Percentiles rank a stretch among this genome's conserved stretches.
These are phyloP conservation scores for Leptomonas pyrrhocoris DNA, from an alignment of 208 protist genomes.

Conservation along the genomic window DNA sequence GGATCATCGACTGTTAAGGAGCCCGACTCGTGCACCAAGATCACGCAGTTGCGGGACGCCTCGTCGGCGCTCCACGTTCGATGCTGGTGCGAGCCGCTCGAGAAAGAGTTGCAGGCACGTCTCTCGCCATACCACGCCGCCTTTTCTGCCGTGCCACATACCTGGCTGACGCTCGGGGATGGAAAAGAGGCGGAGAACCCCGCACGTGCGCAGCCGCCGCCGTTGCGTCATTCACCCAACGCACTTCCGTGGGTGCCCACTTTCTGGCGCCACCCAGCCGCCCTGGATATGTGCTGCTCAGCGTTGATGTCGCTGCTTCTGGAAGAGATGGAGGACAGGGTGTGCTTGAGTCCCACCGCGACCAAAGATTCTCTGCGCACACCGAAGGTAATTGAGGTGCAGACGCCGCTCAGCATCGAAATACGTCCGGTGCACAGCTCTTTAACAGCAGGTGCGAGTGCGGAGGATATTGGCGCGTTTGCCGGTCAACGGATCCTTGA, in stretches of 20 bases:
- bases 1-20: neutral
- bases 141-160: constrained; percentile 13
- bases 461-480: constrained; percentile 5
- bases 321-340: constrained; percentile 9
- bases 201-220: neutral
- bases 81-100: constrained; percentile 27
- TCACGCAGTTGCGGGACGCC: neutral
- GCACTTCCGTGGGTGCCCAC: constrained; percentile 26
- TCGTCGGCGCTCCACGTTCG: neutral
- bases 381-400: neutral
- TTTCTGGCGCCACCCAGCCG: constrained; percentile 62
- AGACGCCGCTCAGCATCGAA: neutral
- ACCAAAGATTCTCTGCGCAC: no score
- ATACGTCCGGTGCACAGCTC: neutral
- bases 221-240: neutral
- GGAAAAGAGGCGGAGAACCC: no score
- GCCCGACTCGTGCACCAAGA: neutral
- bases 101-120: constrained; percentile 6
- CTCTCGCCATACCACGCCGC: constrained; percentile 30
- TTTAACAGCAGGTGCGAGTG: no score
- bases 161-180: neutral
- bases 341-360: neutral
- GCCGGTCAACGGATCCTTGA: constrained; percentile 28
- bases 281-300: constrained; percentile 58
- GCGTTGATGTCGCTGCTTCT: constrained; percentile 55